A percentile compares a stretch with the other conserved stretches of the same genome.
phyloP scores from a whole-genome alignment of 129 eudicot species.

The Cynara cardunculus region DNA sequence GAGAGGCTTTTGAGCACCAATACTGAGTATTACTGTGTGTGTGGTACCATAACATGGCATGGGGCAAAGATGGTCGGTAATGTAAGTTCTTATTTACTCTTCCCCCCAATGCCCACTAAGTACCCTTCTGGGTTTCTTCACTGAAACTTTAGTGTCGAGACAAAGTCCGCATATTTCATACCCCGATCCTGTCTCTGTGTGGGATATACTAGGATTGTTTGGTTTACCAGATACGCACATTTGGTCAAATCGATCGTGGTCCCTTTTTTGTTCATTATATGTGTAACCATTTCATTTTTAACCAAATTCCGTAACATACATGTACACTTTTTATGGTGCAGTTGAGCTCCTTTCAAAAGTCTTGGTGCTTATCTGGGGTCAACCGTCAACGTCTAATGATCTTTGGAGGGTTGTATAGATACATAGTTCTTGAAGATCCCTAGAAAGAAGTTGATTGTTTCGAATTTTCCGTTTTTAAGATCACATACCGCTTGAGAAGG shows the following conservation, averaged over 20 bases:
- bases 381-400: background rate
- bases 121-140: too few relatives aligned
- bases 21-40: too few relatives aligned
- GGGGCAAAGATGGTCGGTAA: constrained; percentile 75
- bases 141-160: too few relatives aligned
- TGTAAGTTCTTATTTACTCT: constrained; percentile 30
- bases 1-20: too few relatives aligned
- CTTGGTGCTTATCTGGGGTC: background rate
- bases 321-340: background rate
- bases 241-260: background rate
- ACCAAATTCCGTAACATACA: background rate
- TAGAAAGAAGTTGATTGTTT: background rate
- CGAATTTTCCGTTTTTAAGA: too few relatives aligned
- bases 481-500: too few relatives aligned
- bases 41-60: too few relatives aligned
- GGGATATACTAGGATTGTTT: too few relatives aligned
- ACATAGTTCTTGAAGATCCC: background rate
- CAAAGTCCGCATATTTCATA: too few relatives aligned
- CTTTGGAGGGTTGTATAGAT: background rate
- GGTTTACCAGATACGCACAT: too few relatives aligned
- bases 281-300: background rate
- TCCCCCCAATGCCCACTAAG: background rate
- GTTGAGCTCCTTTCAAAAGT: background rate
- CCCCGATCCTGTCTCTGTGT: too few relatives aligned
- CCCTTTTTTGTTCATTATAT: background rate